A percentile compares a stretch with the other conserved stretches of the same genome.
Conservation (phyloP, 2,329 filamentous ascomycete species). For the Stachybotrys echinatus region DNA sequence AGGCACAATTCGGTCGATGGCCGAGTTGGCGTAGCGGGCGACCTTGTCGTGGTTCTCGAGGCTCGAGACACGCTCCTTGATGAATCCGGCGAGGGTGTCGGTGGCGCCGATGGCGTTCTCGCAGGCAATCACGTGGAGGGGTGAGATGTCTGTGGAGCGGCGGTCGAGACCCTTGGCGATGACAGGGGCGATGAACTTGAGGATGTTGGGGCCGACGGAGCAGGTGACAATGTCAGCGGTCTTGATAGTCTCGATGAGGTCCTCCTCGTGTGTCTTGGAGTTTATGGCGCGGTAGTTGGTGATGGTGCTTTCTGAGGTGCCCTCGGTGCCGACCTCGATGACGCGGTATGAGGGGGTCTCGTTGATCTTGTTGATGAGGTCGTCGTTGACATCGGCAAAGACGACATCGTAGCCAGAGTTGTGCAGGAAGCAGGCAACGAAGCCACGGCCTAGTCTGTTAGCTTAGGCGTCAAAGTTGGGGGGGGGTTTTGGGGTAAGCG, state of each 20-base stretch:
- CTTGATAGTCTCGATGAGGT: constrained; percentile 79
- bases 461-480: not conserved
- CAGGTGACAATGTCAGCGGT: constrained; percentile 91
- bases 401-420: constrained; percentile 93
- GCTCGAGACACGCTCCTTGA: constrained; percentile 53
- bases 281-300: constrained; percentile 97
- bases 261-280: constrained; percentile 76
- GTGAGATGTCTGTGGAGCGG: constrained; percentile 57
- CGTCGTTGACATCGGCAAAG: constrained; percentile 90
- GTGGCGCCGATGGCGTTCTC: constrained; percentile 97
- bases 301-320: constrained; percentile 75
- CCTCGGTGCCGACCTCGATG: constrained; percentile 84
- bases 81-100: constrained; percentile 76
- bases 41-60: constrained; percentile 65
- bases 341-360: constrained; percentile 75
- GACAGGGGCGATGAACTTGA: constrained; percentile 92
- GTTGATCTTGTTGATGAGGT: constrained; percentile 76
- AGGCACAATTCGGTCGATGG: constrained; percentile 96
- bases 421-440: constrained; percentile 88
- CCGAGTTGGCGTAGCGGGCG: constrained; percentile 92
- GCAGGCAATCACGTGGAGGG: constrained; percentile 90
- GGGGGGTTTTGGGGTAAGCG: constrained; percentile 10
- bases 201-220: constrained; percentile 91
- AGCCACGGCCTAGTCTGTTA: constrained; percentile 57
- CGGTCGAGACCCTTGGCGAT: constrained; percentile 90